A percentile compares a stretch with the other conserved stretches of the same genome.
Conservation (phyloP, 2,329 filamentous ascomycete species). For the Xenoacremonium recifei region DNA sequence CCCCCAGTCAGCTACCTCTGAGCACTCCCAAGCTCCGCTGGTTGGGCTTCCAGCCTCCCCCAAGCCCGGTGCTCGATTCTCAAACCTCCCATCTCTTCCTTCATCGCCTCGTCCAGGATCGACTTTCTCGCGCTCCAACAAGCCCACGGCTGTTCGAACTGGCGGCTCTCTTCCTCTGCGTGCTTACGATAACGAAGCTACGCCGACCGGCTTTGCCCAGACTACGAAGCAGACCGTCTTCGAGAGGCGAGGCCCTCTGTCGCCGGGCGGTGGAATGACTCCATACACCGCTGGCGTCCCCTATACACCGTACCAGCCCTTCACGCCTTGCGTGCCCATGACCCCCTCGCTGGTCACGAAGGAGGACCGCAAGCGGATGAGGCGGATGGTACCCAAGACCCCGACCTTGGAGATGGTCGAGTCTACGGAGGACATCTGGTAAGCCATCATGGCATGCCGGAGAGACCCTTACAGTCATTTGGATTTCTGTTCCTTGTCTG, state of each 20-base stretch:
- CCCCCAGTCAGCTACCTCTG: constrained; percentile 51
- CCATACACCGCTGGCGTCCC: constrained; percentile 64
- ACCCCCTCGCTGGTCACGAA: constrained; percentile 73
- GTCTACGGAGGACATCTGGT: constrained; percentile 65
- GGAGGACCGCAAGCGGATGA: constrained; percentile 68
- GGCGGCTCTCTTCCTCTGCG: constrained; percentile 59
- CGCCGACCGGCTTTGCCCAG: constrained; percentile 45
- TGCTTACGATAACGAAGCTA: constrained; percentile 58
- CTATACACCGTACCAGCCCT: constrained; percentile 78
- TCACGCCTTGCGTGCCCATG: constrained; percentile 71
- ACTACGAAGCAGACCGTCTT: constrained; percentile 65
- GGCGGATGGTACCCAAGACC: constrained; percentile 61
- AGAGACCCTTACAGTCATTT: constrained; percentile 5
- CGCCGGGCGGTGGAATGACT: constrained; percentile 57
- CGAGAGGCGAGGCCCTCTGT: constrained; percentile 53
- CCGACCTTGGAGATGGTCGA: constrained; percentile 62
- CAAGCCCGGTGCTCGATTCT: constrained; percentile 31
- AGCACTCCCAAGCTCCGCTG: constrained; percentile 49
- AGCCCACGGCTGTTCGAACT: constrained; percentile 54
- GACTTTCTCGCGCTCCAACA: constrained; percentile 48
- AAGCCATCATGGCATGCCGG: constrained; percentile 19
- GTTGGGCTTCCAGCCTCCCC: constrained; percentile 51
- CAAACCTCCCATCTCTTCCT: constrained; percentile 18
- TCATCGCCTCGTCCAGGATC: constrained; percentile 50
- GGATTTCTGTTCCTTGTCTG: constrained; percentile 11